These are phyloP conservation scores for Globomyces sp. DNA, from an alignment of 371 early-diverging fungal genomes.

Conservation along the genomic window DNA sequence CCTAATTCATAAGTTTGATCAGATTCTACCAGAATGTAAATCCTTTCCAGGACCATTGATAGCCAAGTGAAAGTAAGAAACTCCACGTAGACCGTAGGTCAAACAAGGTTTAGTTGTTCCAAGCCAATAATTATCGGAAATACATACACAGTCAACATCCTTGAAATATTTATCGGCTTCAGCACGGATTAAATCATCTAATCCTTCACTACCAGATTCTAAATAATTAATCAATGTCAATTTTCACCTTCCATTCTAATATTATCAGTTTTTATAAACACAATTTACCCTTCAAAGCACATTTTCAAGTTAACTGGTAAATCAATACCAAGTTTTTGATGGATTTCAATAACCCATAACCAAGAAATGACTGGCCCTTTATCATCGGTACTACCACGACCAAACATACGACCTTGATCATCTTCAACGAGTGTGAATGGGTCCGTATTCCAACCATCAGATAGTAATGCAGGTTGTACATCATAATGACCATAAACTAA, in stretches of 20 bases:
- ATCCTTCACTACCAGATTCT: constrained; percentile 82
- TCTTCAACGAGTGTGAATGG: constrained; percentile 88
- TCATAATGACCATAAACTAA: constrained; percentile 92
- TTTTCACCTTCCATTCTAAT: constrained; percentile 37
- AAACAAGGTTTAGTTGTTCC: constrained; percentile 94
- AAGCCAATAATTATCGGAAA: constrained; percentile 97
- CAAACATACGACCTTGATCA: constrained; percentile 78
- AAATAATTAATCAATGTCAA: background rate
- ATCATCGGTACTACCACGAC: constrained; percentile 93
- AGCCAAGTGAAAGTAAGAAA: constrained; percentile 68
- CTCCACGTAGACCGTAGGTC: constrained; percentile 96
- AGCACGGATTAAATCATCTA: constrained; percentile 80
- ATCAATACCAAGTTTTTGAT: constrained; percentile 83
- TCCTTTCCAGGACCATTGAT: constrained; percentile 59
- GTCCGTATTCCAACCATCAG: constrained; percentile 94
- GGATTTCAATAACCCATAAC: constrained; percentile 92
- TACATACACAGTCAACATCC: constrained; percentile 91
- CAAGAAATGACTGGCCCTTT: constrained; percentile 73
- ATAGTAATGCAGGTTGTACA: constrained; percentile 91
- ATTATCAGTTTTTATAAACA: constrained; percentile 32
- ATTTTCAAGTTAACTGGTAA: constrained; percentile 89
- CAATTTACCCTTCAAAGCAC: constrained; percentile 91
- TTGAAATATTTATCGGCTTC: constrained; percentile 85
- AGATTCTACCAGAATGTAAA: constrained; percentile 77
- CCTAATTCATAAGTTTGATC: constrained; percentile 3